Percentiles rank a stretch among this genome's conserved stretches.
phyloP scores from a whole-genome alignment of 495 filamentous ascomycete genomes.

The Entonaema liquescens region DNA sequence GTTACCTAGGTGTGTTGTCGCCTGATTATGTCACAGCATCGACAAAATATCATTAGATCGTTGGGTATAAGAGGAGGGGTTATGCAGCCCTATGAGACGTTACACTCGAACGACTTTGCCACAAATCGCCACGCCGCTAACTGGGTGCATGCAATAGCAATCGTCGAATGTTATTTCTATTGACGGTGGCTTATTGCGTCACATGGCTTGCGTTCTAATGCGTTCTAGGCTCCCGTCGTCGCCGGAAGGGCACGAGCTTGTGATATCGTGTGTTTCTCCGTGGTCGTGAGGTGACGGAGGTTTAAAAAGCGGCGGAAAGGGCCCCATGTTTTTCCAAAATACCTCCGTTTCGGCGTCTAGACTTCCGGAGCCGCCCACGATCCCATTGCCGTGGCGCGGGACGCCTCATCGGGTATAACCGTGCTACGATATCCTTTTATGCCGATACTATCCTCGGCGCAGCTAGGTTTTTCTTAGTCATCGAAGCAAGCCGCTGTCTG shows the following conservation, averaged over 20 bases:
- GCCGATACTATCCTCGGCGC: conserved; percentile 7
- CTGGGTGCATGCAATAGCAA: background rate
- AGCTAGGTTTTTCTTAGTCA: conserved; percentile 6
- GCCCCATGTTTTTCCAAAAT: background rate
- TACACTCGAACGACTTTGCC: conserved; percentile 21
- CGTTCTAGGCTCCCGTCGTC: conserved; percentile 5
- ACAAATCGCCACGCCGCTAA: conserved; percentile 3
- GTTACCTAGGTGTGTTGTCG: conserved; percentile 14
- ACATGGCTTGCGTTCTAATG: conserved; percentile 1
- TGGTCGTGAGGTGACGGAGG: conserved; percentile 8
- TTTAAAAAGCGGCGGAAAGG: conserved; percentile 12
- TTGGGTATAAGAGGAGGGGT: conserved; percentile 1
- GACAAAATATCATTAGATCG: background rate
- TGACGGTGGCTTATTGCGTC: background rate
- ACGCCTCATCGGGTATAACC: conserved; percentile 4
- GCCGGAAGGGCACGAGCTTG: conserved; percentile 2
- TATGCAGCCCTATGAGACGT: conserved; percentile 40
- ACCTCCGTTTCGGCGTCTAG: conserved; percentile 13
- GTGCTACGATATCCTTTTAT: conserved; percentile 2
- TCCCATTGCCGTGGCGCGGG: conserved; percentile 19
- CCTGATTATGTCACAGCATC: conserved; percentile 14
- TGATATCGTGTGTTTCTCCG: conserved; percentile 29
- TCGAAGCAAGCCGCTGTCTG: background rate
- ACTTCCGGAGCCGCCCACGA: conserved; percentile 4
- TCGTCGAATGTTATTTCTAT: background rate